Conservation (phyloP, 2,329 filamentous ascomycete species). For the Pleurostoma richardsiae region DNA sequence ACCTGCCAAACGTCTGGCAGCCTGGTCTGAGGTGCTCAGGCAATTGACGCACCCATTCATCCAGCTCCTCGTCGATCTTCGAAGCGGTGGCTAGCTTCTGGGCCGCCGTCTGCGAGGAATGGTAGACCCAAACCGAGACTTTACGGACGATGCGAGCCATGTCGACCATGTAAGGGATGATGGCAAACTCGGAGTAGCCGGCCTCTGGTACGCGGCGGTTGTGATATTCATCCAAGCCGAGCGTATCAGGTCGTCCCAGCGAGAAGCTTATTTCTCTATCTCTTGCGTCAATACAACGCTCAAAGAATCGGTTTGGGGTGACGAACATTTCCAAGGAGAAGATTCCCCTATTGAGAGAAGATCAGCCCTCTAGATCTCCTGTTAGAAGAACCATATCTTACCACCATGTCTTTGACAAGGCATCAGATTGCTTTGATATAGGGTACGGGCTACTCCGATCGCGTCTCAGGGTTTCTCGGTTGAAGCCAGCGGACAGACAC, state of each 20-base stretch:
- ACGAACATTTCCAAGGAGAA: neutral
- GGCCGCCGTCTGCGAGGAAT: neutral
- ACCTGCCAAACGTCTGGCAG: no score
- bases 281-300: neutral
- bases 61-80: neutral
- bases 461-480: neutral
- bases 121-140: neutral
- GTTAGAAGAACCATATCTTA: no score
- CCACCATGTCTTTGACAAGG: no score
- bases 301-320: neutral
- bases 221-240: neutral
- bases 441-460: no score
- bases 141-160: neutral
- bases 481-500: neutral
- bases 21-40: neutral
- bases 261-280: constrained; percentile 1
- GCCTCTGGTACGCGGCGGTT: neutral
- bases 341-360: neutral
- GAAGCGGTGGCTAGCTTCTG: neutral
- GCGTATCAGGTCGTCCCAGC: neutral
- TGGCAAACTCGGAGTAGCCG: neutral
- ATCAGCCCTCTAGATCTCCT: neutral
- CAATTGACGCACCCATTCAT: neutral
- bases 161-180: neutral
- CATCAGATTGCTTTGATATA: no score